Evolutionary conservation across 805 yeast genomes (phyloP), one percentile per base, ranked within the genome.

Genomic region (Yarrowia deformans): DNA sequence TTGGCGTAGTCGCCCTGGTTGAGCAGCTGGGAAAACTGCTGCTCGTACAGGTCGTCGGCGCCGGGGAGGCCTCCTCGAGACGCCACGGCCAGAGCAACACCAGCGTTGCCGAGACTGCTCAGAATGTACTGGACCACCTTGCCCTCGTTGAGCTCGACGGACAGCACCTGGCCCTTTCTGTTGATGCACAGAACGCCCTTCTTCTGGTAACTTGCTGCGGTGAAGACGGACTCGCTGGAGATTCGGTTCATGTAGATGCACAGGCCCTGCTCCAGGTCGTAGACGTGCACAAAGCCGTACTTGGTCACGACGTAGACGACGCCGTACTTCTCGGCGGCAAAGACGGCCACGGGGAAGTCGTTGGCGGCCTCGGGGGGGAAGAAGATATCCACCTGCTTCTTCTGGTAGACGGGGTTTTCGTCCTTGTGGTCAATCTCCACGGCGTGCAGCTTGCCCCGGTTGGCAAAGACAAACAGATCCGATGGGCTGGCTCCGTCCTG

Each of bases 41-140:
- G 97, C 70, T 84, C 81, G 80, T 95, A 93, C 72, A 95, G 84
- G 75, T 88, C 88, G 78, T 95, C 99, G 61, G 98, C 99, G 73
- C 99, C 99, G 52, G 97, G 95, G 76, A 95, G 86, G 1, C 97
- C 97, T 76, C 97, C 98, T 79, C 98, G 90, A 3, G 97, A 87
- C 35, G 98, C 96, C 72, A 95, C 85, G 12, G 92, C 84, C 71
- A 95, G 83, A 3, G 98, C 99, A 75, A 95, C 83, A 29, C 89
- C 85, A 40, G 94, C 92, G 77, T 95, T 94, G 68, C 94, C 88
- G 71, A 95, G 84, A 78, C 91, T 92, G 75, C 89, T 88, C 77
- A 95, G 84, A 64, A 95, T 88, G 79, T 96, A 96, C 67, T 97
- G 97, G 71, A 95, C 89, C 73, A 94, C 87, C 76, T 90, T 90